phyloP scores from a whole-genome alignment of 2,329 filamentous ascomycete genomes.

The Leptoxyphium fumago region DNA sequence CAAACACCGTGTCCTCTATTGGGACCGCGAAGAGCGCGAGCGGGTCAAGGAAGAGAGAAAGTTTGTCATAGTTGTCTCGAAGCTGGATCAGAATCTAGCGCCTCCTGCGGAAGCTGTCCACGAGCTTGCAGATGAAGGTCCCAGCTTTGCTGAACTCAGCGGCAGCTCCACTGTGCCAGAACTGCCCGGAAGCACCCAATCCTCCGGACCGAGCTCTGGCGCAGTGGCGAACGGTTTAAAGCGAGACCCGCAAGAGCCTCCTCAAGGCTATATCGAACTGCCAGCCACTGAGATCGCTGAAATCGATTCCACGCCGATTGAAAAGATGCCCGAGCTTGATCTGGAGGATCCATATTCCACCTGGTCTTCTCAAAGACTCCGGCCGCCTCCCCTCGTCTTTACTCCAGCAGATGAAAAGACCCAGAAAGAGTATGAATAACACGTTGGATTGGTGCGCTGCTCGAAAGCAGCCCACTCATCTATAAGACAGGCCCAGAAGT shows the following conservation, averaged over 20 bases:
- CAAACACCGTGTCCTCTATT: conserved; percentile 6
- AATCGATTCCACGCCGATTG: neutral
- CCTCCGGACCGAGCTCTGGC: neutral
- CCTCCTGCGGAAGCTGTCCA: conserved; percentile 2
- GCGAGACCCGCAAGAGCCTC: neutral
- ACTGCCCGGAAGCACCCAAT: too few relatives aligned
- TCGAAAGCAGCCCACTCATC: too few relatives aligned
- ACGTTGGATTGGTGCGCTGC: too few relatives aligned
- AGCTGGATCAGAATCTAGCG: conserved; percentile 4
- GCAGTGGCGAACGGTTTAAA: neutral
- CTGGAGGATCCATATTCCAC: too few relatives aligned
- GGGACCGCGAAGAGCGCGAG: conserved; percentile 7
- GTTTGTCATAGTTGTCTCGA: conserved; percentile 11
- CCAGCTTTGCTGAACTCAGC: neutral
- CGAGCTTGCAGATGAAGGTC: neutral
- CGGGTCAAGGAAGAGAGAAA: conserved; percentile 10
- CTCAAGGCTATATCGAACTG: neutral
- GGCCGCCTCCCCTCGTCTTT: neutral
- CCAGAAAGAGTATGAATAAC: too few relatives aligned
- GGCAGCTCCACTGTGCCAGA: too few relatives aligned
- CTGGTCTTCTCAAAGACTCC: too few relatives aligned
- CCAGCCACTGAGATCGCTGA: neutral
- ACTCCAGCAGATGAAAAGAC: too few relatives aligned
- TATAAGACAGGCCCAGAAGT: too few relatives aligned
- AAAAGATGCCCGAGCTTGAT: neutral